Percentiles rank a stretch among this genome's conserved stretches.
These are phyloP conservation scores for Plasmodium gonderi DNA, from an alignment of 169 alveolate species.

Conservation along the genomic window DNA sequence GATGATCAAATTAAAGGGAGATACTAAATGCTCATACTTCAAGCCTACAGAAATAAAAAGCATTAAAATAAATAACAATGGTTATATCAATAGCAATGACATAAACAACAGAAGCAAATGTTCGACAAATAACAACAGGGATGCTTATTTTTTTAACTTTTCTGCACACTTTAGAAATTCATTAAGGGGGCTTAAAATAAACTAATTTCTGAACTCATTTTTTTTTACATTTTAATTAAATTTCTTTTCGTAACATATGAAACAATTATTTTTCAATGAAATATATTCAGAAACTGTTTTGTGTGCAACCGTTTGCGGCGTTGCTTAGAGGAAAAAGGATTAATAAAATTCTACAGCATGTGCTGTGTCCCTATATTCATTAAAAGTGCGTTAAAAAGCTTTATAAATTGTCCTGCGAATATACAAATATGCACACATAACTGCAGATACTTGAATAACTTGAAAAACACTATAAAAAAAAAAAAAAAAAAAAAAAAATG, in stretches of 20 bases:
- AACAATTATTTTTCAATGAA: neutral
- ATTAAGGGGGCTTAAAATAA: neutral
- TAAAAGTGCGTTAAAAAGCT: neutral
- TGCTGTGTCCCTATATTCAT: neutral
- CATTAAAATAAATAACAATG: neutral
- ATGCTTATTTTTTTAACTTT: neutral
- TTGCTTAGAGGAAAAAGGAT: neutral
- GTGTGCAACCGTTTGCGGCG: slow-evolving; percentile 2
- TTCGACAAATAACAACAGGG: neutral
- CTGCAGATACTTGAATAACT: neutral
- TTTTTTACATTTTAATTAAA: neutral
- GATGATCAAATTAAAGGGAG: neutral
- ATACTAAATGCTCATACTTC: neutral
- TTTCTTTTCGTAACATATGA: too few species aligned
- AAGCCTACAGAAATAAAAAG: neutral
- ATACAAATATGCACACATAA: neutral
- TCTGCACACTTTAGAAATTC: neutral
- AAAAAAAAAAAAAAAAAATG: too few species aligned
- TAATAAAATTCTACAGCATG: neutral
- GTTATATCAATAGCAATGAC: neutral
- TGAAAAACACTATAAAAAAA: neutral
- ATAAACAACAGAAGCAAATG: neutral
- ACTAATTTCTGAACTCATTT: neutral
- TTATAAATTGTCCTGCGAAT: neutral
- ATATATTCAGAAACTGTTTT: neutral